These are phyloP conservation scores for Pestalotiopsis sp. DNA, from an alignment of 2,329 filamentous ascomycete genomes.

Conservation along the genomic window DNA sequence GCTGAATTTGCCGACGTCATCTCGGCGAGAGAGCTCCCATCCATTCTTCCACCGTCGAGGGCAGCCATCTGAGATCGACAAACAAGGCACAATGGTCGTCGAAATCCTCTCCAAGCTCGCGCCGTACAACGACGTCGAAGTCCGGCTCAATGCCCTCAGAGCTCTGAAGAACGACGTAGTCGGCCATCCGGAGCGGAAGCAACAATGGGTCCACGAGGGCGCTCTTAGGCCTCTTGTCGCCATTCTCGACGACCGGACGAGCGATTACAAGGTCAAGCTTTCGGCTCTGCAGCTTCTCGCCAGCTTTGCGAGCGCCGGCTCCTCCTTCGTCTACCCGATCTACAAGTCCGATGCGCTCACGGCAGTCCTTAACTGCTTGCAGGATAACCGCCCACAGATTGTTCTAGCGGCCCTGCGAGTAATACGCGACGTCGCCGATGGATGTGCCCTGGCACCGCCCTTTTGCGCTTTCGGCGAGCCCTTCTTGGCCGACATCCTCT, in stretches of 20 bases:
- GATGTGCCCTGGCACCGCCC: slow-evolving; percentile 59
- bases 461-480: slow-evolving; percentile 49
- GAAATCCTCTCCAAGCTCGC: slow-evolving; percentile 13
- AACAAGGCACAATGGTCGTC: slow-evolving; percentile 11
- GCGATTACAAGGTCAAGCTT: slow-evolving; percentile 63
- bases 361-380: slow-evolving; percentile 69
- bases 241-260: slow-evolving; percentile 42
- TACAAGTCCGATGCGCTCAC: slow-evolving; percentile 69
- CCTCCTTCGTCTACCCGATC: slow-evolving; percentile 76
- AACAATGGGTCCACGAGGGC: slow-evolving; percentile 73
- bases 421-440: slow-evolving; percentile 71
- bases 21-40: neutral
- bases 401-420: slow-evolving; percentile 75
- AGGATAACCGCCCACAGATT: slow-evolving; percentile 65
- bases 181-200: slow-evolving; percentile 86
- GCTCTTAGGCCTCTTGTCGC: slow-evolving; percentile 62
- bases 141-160: slow-evolving; percentile 66
- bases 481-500: slow-evolving; percentile 66
- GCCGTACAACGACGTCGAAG: slow-evolving; percentile 39
- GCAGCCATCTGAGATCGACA: neutral
- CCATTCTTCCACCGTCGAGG: neutral
- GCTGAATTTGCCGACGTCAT: slow-evolving; percentile 1
- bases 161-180: slow-evolving; percentile 87
- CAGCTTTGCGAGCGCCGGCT: slow-evolving; percentile 82
- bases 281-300: slow-evolving; percentile 85